Conservation (phyloP, 257 asterid genomes). For the Craterostigma plantagineum region DNA sequence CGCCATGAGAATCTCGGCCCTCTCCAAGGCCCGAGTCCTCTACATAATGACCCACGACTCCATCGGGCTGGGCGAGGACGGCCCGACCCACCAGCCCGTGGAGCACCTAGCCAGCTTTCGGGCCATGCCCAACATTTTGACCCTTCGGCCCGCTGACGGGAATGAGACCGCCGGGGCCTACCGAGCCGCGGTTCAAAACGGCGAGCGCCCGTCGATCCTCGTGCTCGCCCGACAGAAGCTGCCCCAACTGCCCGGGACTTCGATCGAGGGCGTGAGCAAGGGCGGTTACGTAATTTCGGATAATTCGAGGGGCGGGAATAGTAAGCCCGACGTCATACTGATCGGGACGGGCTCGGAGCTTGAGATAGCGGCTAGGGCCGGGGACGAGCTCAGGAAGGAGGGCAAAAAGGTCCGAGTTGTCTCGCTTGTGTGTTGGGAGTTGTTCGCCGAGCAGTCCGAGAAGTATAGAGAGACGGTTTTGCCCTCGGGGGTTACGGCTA, state of each 20-base stretch:
- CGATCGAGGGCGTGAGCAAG: constrained; percentile 51
- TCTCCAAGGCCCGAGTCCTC: constrained; percentile 48
- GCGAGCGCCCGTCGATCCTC: constrained; percentile 52
- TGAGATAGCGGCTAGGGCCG: constrained; percentile 54
- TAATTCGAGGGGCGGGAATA: constrained; percentile 29
- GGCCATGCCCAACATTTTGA: constrained; percentile 61
- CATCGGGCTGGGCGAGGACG: constrained; percentile 63
- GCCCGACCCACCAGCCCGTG: constrained; percentile 67
- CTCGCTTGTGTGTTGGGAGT: constrained; percentile 73
- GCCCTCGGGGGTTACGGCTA: constrained; percentile 40
- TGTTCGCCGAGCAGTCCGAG: constrained; percentile 48
- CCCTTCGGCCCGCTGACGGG: constrained; percentile 84
- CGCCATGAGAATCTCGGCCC: constrained; percentile 74
- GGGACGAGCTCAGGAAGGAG: constrained; percentile 53
- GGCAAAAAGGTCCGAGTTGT: constrained; percentile 72
- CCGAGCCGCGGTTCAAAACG: constrained; percentile 54
- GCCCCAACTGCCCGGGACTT: constrained; percentile 47
- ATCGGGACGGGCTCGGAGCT: constrained; percentile 62
- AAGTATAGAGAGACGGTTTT: constrained; percentile 65
- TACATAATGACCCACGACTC: constrained; percentile 70
- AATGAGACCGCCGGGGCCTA: constrained; percentile 77
- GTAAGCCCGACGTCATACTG: constrained; percentile 51
- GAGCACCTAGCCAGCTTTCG: constrained; percentile 69
- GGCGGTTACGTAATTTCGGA: constrained; percentile 51
- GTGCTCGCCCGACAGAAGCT: constrained; percentile 58